A percentile compares a stretch with the other conserved stretches of the same genome.
Evolutionary conservation across 2,329 filamentous ascomycete species (phyloP).

Genomic region (Stachybotrys echinatus): DNA sequence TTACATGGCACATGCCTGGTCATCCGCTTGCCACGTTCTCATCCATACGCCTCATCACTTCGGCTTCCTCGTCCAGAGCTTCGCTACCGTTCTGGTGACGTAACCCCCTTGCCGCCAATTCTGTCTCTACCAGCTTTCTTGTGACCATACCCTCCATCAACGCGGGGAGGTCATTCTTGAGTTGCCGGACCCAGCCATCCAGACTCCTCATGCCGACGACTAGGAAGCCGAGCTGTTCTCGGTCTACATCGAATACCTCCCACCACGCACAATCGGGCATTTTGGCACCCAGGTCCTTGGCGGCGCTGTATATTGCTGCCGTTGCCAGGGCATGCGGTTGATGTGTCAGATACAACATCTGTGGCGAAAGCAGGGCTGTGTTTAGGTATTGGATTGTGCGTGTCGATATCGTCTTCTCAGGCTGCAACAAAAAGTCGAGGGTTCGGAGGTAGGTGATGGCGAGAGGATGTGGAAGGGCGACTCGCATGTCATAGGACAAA

Average conservation of each 20-base stretch:
- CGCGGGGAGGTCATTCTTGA: slow-evolving; percentile 50
- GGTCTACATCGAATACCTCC: slow-evolving; percentile 95
- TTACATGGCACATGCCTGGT: neutral
- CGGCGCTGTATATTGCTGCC: slow-evolving; percentile 85
- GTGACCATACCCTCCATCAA: slow-evolving; percentile 49
- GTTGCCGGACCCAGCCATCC: slow-evolving; percentile 60
- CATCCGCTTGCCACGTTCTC: slow-evolving; percentile 10
- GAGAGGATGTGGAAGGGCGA: slow-evolving; percentile 78
- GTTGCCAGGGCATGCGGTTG: slow-evolving; percentile 83
- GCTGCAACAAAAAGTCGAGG: slow-evolving; percentile 58
- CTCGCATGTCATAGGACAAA: slow-evolving; percentile 78
- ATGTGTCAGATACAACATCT: slow-evolving; percentile 86
- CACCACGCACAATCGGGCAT: slow-evolving; percentile 88
- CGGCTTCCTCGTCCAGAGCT: slow-evolving; percentile 33
- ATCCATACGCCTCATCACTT: slow-evolving; percentile 36
- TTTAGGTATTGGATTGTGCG: slow-evolving; percentile 77
- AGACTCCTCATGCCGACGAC: slow-evolving; percentile 81
- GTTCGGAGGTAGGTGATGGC: slow-evolving; percentile 91
- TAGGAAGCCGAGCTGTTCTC: slow-evolving; percentile 89
- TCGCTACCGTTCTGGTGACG: slow-evolving; percentile 22
- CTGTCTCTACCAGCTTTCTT: slow-evolving; percentile 50
- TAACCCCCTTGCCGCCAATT: slow-evolving; percentile 51
- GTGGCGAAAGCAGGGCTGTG: slow-evolving; percentile 76
- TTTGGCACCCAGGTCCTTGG: slow-evolving; percentile 68
- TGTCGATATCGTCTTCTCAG: slow-evolving; percentile 50